Percentiles rank a stretch among this genome's conserved stretches.
Evolutionary conservation across 208 protist genomes (phyloP).

Genomic region (Endotrypanum monterogeii): DNA sequence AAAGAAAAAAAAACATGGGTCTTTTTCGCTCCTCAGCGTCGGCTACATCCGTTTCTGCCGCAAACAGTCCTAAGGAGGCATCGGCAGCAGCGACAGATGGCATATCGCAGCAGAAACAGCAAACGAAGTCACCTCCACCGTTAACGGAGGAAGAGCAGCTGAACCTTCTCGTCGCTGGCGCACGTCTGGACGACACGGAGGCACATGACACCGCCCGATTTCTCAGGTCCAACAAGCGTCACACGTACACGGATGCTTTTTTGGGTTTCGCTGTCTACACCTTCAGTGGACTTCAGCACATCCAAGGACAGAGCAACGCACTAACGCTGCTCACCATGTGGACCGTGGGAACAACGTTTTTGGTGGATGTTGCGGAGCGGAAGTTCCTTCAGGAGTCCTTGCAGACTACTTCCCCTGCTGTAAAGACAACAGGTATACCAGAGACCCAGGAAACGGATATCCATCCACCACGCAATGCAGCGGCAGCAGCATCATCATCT

Average conservation of each 20-base stretch:
- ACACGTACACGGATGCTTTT: conserved; percentile 56
- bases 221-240: conserved; percentile 54
- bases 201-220: conserved; percentile 30
- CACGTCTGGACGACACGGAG: conserved; percentile 32
- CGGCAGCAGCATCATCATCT: neutral
- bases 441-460: neutral
- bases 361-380: conserved; percentile 64
- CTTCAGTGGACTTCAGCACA: conserved; percentile 65
- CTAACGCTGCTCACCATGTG: conserved; percentile 78
- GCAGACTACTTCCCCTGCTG: conserved; percentile 2
- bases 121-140: neutral
- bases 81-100: neutral
- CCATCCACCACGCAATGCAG: neutral
- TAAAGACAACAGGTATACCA: neutral
- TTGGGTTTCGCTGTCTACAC: conserved; percentile 61
- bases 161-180: conserved; percentile 54
- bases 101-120: conserved; percentile 1
- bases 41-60: neutral
- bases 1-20: conserved; percentile 7
- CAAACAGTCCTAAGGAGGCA: neutral
- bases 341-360: conserved; percentile 69
- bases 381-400: conserved; percentile 45
- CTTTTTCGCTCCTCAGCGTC: conserved; percentile 11
- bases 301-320: conserved; percentile 74
- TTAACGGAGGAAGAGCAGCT: conserved; percentile 42